Conservation (phyloP, 805 yeast species). For the Myxozyma sirexii region DNA sequence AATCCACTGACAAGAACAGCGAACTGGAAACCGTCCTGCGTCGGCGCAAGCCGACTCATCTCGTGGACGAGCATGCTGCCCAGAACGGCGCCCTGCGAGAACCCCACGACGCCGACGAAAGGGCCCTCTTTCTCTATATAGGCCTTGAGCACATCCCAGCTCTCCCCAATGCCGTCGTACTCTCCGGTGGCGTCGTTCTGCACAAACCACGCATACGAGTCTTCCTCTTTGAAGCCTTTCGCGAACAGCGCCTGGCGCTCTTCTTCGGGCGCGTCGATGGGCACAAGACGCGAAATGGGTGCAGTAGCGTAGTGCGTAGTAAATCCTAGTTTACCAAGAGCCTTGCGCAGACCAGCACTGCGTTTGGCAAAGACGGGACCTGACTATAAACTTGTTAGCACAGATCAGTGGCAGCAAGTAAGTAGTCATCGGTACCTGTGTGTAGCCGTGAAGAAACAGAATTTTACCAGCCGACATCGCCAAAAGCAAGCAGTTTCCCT, state of each 20-base stretch:
- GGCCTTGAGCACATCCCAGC: conserved; percentile 54
- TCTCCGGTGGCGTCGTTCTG: conserved; percentile 44
- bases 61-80: conserved; percentile 68
- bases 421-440: conserved; percentile 39
- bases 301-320: conserved; percentile 76
- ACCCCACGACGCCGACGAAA: conserved; percentile 84
- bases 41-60: conserved; percentile 59
- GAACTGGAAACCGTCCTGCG: conserved; percentile 58
- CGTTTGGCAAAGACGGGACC: conserved; percentile 84
- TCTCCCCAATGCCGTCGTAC: conserved; percentile 43
- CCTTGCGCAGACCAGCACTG: conserved; percentile 84
- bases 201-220: conserved; percentile 41
- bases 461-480: conserved; percentile 22
- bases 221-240: conserved; percentile 47
- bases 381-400: conserved; percentile 53
- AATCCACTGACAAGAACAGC: conserved; percentile 75
- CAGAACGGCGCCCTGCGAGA: conserved; percentile 92
- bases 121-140: conserved; percentile 58
- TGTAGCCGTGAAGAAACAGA: conserved; percentile 31
- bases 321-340: conserved; percentile 64
- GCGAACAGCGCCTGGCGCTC: conserved; percentile 53
- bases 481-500: no score
- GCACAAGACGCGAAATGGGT: conserved; percentile 72
- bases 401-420: neutral
- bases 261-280: conserved; percentile 62